A percentile compares a stretch with the other conserved stretches of the same genome.
Conservation (phyloP, 352 stramenopile genomes). For the Phytophthora pini region DNA sequence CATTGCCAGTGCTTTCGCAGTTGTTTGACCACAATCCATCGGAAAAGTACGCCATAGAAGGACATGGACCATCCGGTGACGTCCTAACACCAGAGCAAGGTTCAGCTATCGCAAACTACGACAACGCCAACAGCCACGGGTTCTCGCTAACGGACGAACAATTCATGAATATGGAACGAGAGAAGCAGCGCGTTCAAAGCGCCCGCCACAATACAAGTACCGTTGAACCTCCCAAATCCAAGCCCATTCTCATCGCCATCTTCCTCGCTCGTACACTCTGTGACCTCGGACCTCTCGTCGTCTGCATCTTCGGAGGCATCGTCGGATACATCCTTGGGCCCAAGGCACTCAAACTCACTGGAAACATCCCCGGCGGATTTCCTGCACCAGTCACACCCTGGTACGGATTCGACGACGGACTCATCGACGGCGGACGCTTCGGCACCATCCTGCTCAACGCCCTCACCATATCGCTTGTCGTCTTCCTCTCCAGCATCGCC, state of each 20-base stretch:
- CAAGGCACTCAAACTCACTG: not conserved
- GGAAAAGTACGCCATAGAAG: not conserved
- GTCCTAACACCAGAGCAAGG: slow-evolving; percentile 19
- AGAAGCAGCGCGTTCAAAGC: not conserved
- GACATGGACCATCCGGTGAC: not conserved
- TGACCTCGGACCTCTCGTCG: slow-evolving; percentile 52
- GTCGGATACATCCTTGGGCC: not conserved
- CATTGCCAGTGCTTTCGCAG: slow-evolving; percentile 30
- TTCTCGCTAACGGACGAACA: slow-evolving; percentile 53
- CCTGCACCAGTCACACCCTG: not conserved
- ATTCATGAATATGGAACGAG: slow-evolving; percentile 32
- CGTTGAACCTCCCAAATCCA: slow-evolving; percentile 8
- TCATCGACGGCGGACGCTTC: not conserved
- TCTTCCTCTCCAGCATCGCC: not conserved
- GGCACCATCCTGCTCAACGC: not conserved
- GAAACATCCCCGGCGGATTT: not conserved
- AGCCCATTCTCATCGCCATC: slow-evolving; percentile 28
- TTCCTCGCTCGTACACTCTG: slow-evolving; percentile 50
- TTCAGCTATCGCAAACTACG: slow-evolving; percentile 5
- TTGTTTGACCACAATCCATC: slow-evolving; percentile 14
- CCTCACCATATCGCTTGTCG: not conserved
- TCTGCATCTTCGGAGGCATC: not conserved
- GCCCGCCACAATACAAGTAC: slow-evolving; percentile 2
- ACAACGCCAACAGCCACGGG: slow-evolving; percentile 29
- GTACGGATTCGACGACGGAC: not conserved